Evolutionary conservation across 441 rosid genomes (phyloP).

Genomic region (Adansonia madagascariensis): DNA sequence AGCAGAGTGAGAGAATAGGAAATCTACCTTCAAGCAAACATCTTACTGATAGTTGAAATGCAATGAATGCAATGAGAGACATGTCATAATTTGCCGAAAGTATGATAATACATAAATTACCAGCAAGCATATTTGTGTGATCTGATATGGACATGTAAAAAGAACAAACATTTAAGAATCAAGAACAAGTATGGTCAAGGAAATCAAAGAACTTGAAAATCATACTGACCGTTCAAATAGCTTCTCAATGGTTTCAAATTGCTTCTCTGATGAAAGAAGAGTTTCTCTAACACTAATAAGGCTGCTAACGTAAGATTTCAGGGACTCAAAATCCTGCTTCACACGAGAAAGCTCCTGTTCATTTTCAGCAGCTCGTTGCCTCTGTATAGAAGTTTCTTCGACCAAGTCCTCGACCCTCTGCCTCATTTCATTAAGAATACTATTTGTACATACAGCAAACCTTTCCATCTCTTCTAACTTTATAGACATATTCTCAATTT

Average conservation of each 20-base stretch:
- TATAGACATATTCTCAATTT: slow-evolving; percentile 69
- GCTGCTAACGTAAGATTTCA: too few relatives aligned
- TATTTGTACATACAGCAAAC: slow-evolving; percentile 64
- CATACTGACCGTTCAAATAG: too few relatives aligned
- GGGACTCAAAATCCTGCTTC: background rate
- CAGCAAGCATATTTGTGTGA: too few relatives aligned
- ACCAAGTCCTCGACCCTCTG: slow-evolving; percentile 81
- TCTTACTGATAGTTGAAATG: background rate
- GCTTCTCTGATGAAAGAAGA: too few relatives aligned
- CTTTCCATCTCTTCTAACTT: slow-evolving; percentile 77
- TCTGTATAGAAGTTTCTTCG: slow-evolving; percentile 79
- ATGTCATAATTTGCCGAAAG: background rate
- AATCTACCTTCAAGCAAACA: background rate
- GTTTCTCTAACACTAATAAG: too few relatives aligned
- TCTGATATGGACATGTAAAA: too few relatives aligned
- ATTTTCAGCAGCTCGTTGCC: slow-evolving; percentile 76
- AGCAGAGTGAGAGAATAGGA: background rate
- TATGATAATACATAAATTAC: too few relatives aligned
- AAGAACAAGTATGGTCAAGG: too few relatives aligned
- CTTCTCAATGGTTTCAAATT: too few relatives aligned
- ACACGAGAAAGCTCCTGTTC: slow-evolving; percentile 87
- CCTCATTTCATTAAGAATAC: slow-evolving; percentile 65
- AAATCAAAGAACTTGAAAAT: too few relatives aligned
- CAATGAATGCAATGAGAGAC: background rate
- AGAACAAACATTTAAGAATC: too few relatives aligned